phyloP scores from a whole-genome alignment of 2,329 filamentous ascomycete genomes.

The Alternaria triticimaculans region DNA sequence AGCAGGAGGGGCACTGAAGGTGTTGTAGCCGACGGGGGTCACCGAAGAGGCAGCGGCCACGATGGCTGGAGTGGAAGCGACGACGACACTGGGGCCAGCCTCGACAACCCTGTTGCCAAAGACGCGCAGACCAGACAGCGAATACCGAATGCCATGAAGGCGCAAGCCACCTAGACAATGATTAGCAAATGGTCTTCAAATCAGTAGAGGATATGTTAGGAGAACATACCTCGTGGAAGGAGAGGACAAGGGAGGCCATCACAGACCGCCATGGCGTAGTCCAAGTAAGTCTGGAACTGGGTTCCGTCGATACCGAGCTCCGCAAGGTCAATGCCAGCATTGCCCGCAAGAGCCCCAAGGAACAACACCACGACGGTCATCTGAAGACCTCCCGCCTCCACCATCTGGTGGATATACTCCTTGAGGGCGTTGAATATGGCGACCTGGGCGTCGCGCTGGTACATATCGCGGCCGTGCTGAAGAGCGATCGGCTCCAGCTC shows the following conservation, averaged over 20 bases:
- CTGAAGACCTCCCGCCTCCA: neutral
- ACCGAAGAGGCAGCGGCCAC: neutral
- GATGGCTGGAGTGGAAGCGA: neutral
- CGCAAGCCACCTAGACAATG: neutral
- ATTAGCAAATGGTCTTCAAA: neutral
- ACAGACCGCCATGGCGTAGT: neutral
- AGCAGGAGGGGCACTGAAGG: neutral
- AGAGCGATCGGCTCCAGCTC: neutral
- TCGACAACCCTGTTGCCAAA: conserved; percentile 1
- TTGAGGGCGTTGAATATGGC: neutral
- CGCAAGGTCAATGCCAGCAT: neutral
- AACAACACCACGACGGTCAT: conserved; percentile 4
- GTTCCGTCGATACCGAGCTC: conserved; percentile 2
- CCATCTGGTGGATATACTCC: neutral
- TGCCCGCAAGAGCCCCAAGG: neutral
- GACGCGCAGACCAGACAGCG: conserved; percentile 3
- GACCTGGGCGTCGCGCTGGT: neutral
- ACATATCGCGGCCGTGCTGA: neutral
- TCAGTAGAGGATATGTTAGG: neutral
- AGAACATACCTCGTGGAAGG: conserved; percentile 3
- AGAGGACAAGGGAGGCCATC: conserved; percentile 1
- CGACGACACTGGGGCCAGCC: neutral
- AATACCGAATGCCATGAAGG: conserved; percentile 3
- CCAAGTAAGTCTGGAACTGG: conserved; percentile 3
- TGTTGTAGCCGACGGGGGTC: neutral